A percentile compares a stretch with the other conserved stretches of the same genome.
phyloP scores from a whole-genome alignment of 192 early-diverging fungal species.

The Coemansia sp. region DNA sequence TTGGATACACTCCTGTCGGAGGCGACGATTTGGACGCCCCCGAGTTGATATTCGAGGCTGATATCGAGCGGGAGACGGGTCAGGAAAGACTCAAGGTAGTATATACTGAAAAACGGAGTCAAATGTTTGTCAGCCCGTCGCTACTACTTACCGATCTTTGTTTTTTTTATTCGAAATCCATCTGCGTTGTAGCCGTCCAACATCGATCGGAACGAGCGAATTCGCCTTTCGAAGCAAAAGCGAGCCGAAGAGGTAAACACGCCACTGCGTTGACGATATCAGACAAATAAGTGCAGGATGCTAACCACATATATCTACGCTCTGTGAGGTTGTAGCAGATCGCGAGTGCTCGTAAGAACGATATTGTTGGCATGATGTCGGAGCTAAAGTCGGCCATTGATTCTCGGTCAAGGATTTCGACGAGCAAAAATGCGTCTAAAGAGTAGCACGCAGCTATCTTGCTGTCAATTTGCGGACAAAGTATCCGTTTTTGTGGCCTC shows the following conservation, averaged over 20 bases:
- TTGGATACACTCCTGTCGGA: slow-evolving; percentile 25
- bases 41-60: slow-evolving; percentile 35
- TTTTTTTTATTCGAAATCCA: background rate
- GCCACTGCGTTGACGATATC: background rate
- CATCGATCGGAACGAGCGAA: slow-evolving; percentile 44
- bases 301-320: background rate
- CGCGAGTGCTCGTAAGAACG: slow-evolving; percentile 6
- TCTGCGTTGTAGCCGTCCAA: slow-evolving; percentile 1
- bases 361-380: slow-evolving; percentile 32
- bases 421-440: background rate
- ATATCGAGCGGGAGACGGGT: slow-evolving; percentile 8
- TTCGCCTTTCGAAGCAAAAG: slow-evolving; percentile 22
- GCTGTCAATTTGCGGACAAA: slow-evolving; percentile 14
- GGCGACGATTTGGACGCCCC: slow-evolving; percentile 20
- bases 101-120: background rate
- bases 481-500: slow-evolving; percentile 41
- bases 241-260: slow-evolving; percentile 30
- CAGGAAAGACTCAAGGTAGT: background rate
- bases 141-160: background rate
- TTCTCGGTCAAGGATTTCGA: slow-evolving; percentile 4
- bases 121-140: background rate
- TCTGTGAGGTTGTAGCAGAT: slow-evolving; percentile 14
- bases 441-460: background rate
- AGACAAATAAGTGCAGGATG: background rate
- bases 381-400: slow-evolving; percentile 44